Base-by-base conservation (phyloP, 2,329 filamentous ascomycete genomes). In the Sclerotinia nivalis region DNA sequence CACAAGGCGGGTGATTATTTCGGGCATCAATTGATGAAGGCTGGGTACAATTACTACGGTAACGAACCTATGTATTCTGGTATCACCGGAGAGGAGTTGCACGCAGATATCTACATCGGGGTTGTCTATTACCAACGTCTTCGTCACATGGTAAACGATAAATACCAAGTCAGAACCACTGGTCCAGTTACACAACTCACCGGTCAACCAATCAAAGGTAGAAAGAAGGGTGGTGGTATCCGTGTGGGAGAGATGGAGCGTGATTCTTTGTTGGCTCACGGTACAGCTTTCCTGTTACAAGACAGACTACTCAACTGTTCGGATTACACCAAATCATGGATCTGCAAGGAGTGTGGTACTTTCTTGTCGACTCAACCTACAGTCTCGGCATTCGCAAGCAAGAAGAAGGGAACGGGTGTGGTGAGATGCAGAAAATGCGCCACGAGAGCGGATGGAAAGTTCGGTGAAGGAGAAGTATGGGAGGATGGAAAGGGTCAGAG, bases 141-240 rank as follows among this genome's bases (percentile, higher is more conserved):
- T 72, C 87, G 96, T 80, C 96, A 99, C 89, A 99, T 99, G 96
- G 96, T 99, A 69, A 98, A 97, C 87, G 96, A 99, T 82, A 99
- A 99, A 82, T 99, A 92, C 85, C 96, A 99, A 81, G 96, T 98
- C 69, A 90, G 96, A 81, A 98, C 96, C 3, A 98, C 96, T 0
- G 96, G 96, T 69, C 94, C 94, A 0, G 91, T 97, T 56, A 96
- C 96, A 69, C 88, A 91, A 34, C 88, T 96, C 22, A 98, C 95
- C 0, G 94, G 95, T 45, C 96, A 99, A 80, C 96, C 96, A 54
- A 96, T 99, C 85, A 97, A 98, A 84, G 96, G 96, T 73, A 87
- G 96, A 80, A 96, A 96, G 80, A 93, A 95, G 81, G 96, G 95
- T 78, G 96, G 96, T 83, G 96, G 96, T 89, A 97, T 99, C 79